Conservation (phyloP, 1,284 basidiomycete genomes). For the Ganoderma resinaceum region DNA sequence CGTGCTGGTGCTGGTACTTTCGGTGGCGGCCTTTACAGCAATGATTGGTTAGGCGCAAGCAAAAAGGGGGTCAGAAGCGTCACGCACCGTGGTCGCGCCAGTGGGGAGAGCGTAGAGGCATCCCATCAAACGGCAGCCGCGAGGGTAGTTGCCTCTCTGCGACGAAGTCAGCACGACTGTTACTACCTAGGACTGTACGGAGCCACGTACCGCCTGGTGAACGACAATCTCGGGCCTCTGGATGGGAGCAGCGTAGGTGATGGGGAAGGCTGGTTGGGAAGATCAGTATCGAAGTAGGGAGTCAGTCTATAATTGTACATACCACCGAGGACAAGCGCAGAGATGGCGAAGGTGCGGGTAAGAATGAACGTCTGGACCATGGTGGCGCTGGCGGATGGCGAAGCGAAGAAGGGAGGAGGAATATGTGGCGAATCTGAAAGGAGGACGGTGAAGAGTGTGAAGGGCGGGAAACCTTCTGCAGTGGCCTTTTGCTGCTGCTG, state of each 20-base stretch:
- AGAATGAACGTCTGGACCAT: constrained; percentile 33
- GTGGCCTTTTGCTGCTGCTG: constrained; percentile 6
- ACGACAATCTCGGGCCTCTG: not conserved
- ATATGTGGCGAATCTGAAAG: constrained; percentile 10
- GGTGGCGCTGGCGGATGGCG: not conserved
- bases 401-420: constrained; percentile 13
- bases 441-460: constrained; percentile 1
- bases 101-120: constrained; percentile 19
- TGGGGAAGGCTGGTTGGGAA: constrained; percentile 11
- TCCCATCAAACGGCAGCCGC: constrained; percentile 19
- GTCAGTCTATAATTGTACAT: not conserved
- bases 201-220: not conserved
- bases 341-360: constrained; percentile 32
- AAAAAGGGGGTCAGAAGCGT: not conserved
- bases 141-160: constrained; percentile 3
- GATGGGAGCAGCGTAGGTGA: constrained; percentile 20
- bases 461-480: not conserved
- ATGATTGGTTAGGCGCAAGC: not conserved
- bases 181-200: not conserved
- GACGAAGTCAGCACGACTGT: not conserved
- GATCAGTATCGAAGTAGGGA: not conserved
- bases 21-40: not conserved
- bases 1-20: not conserved
- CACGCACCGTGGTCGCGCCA: not conserved
- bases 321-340: constrained; percentile 32